These are phyloP conservation scores for thale cress (Arabidopsis thaliana) DNA, from an alignment of 345 rosid genomes.

Conservation along the genomic window TAIR10.1 NC_003075.7:622001-622500, in stretches of 20 bases:
- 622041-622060: slow-evolving; percentile 44
- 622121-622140: slow-evolving; percentile 68
- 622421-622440: slow-evolving; percentile 7
- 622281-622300: background rate
- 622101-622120: slow-evolving; percentile 62
- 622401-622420: background rate
- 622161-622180: slow-evolving; percentile 66
- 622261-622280: slow-evolving; percentile 71
- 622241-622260: slow-evolving; percentile 62
- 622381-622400: background rate
- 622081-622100: slow-evolving; percentile 54
- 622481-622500: background rate
- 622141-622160: slow-evolving; percentile 60
- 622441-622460: background rate
- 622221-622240: slow-evolving; percentile 63
- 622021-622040: slow-evolving; percentile 38
- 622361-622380: background rate
- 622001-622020: slow-evolving; percentile 42
- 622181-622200: slow-evolving; percentile 63
- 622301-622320: background rate
- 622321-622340: background rate
- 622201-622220: slow-evolving; percentile 64
- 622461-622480: background rate
- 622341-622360: background rate
- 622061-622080: slow-evolving; percentile 53